Evolutionary conservation across 1,139 yeast genomes (phyloP), one percentile per base, ranked within the genome.

Genomic region (Sugiyamaella japonica): DNA sequence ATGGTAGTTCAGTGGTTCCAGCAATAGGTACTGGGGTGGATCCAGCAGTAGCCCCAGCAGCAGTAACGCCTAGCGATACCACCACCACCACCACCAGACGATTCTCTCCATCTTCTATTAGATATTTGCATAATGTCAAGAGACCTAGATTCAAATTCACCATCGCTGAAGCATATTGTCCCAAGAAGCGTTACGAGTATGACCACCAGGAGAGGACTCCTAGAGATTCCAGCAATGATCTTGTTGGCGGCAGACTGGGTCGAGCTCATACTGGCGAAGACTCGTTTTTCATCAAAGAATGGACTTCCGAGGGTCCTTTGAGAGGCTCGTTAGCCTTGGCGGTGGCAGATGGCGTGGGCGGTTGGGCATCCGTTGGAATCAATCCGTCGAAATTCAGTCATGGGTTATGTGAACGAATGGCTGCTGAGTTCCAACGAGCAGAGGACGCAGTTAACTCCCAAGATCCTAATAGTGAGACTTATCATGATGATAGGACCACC

Each of bases 291-390:
- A 76, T 83, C 37, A 76, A 84, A 6, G 62, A 63, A 17, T 60
- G 67, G 64, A 58, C 59, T 25, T 61, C 63, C 40, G 70, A 67
- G 12, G 70, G 73, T 7, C 66, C 73, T 25, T 66, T 69, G 17
- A 74, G 73, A 10, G 77, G 81, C 8, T 77, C 78, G 39, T 67
- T 86, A 1, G 83, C 91, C 0, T 77, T 89, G 7, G 98, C 97
- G 8, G 97, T 93, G 1, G 93, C 97, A 2, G 99, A 93, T 70
- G 99, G 99, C 16, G 98, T 93, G 5, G 98, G 98, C 15, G 98
- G 98, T 1, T 93, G 98, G 97, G 81, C 89, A 1, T 93, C 88
- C 61, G 85, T 89, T 41, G 97, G 97, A 0, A 87, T 84, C 63
- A 97, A 91, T 68, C 88, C 97, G 1, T 81, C 73, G 3, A 67